Conservation (phyloP, 2,329 filamentous ascomycete species). For the Nannizzia gypsea region DNA sequence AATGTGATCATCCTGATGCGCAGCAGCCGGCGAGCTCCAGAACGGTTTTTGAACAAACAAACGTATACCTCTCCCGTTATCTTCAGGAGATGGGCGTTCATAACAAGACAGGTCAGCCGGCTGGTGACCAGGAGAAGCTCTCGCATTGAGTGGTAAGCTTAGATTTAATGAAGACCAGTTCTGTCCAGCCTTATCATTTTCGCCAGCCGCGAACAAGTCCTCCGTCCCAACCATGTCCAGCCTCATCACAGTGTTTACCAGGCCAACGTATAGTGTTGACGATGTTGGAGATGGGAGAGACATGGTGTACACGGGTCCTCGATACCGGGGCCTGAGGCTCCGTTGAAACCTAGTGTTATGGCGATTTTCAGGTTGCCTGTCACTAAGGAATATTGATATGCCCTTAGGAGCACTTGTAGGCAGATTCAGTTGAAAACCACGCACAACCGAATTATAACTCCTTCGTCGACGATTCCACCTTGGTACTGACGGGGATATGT, state of each 20-base stretch:
- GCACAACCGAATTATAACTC: neutral
- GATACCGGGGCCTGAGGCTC: slow-evolving; percentile 23
- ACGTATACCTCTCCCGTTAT: slow-evolving; percentile 23
- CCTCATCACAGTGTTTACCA: slow-evolving; percentile 32
- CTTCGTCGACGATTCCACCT: neutral
- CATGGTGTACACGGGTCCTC: slow-evolving; percentile 35
- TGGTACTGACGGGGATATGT: slow-evolving; percentile 13
- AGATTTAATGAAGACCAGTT: slow-evolving; percentile 27
- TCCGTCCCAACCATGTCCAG: slow-evolving; percentile 36
- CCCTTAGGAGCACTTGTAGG: slow-evolving; percentile 19
- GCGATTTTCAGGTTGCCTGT: slow-evolving; percentile 15
- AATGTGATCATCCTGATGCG: slow-evolving; percentile 10
- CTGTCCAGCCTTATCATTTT: slow-evolving; percentile 2
- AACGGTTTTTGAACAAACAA: slow-evolving; percentile 27
- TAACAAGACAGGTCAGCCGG: slow-evolving; percentile 33
- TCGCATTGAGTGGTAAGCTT: slow-evolving; percentile 17
- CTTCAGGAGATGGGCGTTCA: slow-evolving; percentile 29
- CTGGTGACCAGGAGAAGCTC: slow-evolving; percentile 15
- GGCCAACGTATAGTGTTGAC: slow-evolving; percentile 35
- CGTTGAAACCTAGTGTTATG: slow-evolving; percentile 3
- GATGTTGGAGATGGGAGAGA: slow-evolving; percentile 35
- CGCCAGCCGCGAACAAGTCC: slow-evolving; percentile 24
- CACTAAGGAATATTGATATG: slow-evolving; percentile 35
- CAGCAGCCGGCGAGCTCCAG: slow-evolving; percentile 11
- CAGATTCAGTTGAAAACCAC: neutral